These are phyloP conservation scores for Ogataea trehaloabstinens DNA, from an alignment of 805 yeast genomes.

Conservation along the genomic window DNA sequence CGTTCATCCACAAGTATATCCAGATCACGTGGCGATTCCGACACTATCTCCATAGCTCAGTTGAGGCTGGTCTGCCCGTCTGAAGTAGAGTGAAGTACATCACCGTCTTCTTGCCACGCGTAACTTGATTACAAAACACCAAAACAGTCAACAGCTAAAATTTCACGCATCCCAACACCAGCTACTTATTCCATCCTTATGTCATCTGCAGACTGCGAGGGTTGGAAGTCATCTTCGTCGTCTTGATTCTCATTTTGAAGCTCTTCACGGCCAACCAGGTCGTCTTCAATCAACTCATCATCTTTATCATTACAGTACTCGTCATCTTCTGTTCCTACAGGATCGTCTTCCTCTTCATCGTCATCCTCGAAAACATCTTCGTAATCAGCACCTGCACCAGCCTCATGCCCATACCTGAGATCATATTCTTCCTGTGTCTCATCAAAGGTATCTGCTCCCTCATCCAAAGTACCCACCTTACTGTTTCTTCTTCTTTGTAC, in stretches of 20 bases:
- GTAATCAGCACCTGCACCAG: conserved; percentile 21
- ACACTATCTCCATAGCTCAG: conserved; percentile 16
- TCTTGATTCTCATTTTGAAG: conserved; percentile 26
- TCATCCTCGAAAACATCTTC: conserved; percentile 40
- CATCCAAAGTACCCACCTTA: conserved; percentile 32
- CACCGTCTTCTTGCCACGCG: too few species aligned
- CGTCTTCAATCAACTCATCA: conserved; percentile 38
- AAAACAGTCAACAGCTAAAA: too few species aligned
- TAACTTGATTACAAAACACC: too few species aligned
- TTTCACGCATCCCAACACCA: too few species aligned
- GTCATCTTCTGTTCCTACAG: too few species aligned
- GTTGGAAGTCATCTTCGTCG: conserved; percentile 10
- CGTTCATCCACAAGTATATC: conserved; percentile 32
- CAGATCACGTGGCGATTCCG: conserved; percentile 24
- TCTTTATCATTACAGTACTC: conserved; percentile 40
- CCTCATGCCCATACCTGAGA: conserved; percentile 28
- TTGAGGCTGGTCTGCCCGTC: conserved; percentile 1
- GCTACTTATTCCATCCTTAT: conserved; percentile 14
- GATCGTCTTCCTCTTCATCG: conserved; percentile 35
- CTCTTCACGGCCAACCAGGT: conserved; percentile 35
- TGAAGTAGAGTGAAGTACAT: too few species aligned
- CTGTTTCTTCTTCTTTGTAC: conserved; percentile 28
- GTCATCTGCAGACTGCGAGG: conserved; percentile 23
- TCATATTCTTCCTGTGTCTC: conserved; percentile 37
- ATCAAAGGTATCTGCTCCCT: conserved; percentile 26